Evolutionary conservation across 2,329 filamentous ascomycete genomes (phyloP).

Genomic region (Lasiodiplodia sp.): DNA sequence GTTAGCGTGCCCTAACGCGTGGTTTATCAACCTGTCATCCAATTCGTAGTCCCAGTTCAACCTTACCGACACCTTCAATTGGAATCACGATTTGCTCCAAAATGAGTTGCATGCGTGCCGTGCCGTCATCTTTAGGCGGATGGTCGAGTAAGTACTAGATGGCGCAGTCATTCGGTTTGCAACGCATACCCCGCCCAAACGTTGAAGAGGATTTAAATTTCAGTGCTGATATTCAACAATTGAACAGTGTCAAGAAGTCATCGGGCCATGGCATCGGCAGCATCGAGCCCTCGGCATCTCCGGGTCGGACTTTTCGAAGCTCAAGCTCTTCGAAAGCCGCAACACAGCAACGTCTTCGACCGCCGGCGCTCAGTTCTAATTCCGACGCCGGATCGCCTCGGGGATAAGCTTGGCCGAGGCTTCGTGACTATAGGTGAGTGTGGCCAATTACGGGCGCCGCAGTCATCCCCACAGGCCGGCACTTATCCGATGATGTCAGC

Average conservation of each 20-base stretch:
- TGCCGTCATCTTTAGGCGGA: background rate
- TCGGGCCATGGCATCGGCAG: background rate
- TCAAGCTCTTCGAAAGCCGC: background rate
- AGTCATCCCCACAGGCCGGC: background rate
- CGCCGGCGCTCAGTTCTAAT: conserved; percentile 14
- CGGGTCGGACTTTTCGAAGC: background rate
- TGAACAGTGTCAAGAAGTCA: background rate
- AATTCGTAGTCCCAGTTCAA: background rate
- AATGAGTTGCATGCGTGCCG: background rate
- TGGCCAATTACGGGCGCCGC: conserved; percentile 9
- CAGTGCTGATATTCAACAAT: background rate
- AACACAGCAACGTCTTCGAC: background rate
- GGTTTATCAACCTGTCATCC: background rate
- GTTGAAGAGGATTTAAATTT: no score
- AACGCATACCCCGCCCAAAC: background rate
- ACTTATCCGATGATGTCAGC: conserved; percentile 25
- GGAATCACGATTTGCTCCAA: background rate
- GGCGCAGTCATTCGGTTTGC: conserved; percentile 12
- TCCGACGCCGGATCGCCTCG: conserved; percentile 11
- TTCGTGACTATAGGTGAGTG: background rate
- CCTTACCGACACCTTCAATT: background rate
- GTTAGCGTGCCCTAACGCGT: background rate
- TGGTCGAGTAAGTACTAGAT: background rate
- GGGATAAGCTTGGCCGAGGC: conserved; percentile 14
- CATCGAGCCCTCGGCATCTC: conserved; percentile 1